phyloP scores from a whole-genome alignment of 2,329 filamentous ascomycete species.

The Xylariales sp. region DNA sequence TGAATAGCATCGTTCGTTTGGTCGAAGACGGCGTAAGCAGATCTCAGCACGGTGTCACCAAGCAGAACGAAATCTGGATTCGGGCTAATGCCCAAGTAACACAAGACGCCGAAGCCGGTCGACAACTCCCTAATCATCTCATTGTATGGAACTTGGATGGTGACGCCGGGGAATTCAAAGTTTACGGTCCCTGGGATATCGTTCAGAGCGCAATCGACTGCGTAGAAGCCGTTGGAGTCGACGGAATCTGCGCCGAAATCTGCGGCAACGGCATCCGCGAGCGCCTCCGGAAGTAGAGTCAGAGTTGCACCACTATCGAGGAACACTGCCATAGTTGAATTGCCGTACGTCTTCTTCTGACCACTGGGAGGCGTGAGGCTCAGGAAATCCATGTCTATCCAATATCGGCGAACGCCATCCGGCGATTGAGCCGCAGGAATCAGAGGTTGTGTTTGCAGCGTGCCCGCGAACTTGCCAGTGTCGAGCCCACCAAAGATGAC shows the following conservation, averaged over 20 bases:
- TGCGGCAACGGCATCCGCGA: constrained; percentile 45
- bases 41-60: constrained; percentile 55
- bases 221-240: constrained; percentile 40
- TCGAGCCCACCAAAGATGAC: constrained; percentile 67
- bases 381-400: constrained; percentile 44
- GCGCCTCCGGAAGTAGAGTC: constrained; percentile 56
- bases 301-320: constrained; percentile 68
- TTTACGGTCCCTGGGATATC: constrained; percentile 38
- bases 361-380: constrained; percentile 35
- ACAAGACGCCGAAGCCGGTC: constrained; percentile 25
- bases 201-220: constrained; percentile 40
- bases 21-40: constrained; percentile 51
- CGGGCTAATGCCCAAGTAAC: constrained; percentile 46
- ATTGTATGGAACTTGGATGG: constrained; percentile 43
- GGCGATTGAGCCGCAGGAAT: constrained; percentile 49
- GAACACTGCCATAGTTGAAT: constrained; percentile 50
- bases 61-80: constrained; percentile 46
- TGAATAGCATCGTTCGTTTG: constrained; percentile 43
- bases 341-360: constrained; percentile 28
- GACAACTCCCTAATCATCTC: constrained; percentile 41
- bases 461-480: constrained; percentile 57
- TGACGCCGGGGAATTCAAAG: constrained; percentile 44
- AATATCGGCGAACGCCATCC: constrained; percentile 48
- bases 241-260: constrained; percentile 40
- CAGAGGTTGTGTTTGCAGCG: constrained; percentile 57